phyloP scores from a whole-genome alignment of 306 rosid species.

The Medicago lupulina region DNA sequence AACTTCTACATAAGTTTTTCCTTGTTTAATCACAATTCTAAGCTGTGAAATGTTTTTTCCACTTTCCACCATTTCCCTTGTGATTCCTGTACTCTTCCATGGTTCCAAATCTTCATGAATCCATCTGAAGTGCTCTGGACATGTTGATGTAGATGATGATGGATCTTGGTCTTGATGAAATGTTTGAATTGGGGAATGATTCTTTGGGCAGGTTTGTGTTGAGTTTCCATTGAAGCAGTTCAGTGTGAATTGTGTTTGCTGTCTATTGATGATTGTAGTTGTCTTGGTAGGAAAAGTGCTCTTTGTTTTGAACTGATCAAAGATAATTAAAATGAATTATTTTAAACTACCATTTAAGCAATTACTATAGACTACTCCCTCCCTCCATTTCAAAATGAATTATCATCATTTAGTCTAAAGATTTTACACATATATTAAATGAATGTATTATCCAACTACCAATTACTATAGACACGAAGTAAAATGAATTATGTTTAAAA shows the following conservation, averaged over 20 bases:
- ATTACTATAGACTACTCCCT: too few species aligned
- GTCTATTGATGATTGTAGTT: background rate
- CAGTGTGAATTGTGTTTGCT: background rate
- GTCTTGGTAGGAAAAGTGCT: conserved; percentile 10
- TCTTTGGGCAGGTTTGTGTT: background rate
- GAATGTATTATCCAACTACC: background rate
- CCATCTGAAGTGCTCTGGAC: conserved; percentile 58
- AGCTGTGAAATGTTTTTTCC: conserved; percentile 43
- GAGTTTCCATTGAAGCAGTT: conserved; percentile 29
- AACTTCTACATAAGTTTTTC: conserved; percentile 47
- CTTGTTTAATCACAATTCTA: conserved; percentile 49
- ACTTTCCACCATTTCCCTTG: conserved; percentile 48
- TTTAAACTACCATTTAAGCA: too few species aligned
- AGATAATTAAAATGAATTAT: too few species aligned
- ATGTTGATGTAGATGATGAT: conserved; percentile 15
- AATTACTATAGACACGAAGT: too few species aligned
- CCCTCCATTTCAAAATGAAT: too few species aligned
- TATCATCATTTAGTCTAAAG: too few species aligned
- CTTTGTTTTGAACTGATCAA: conserved; percentile 36
- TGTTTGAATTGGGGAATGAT: background rate
- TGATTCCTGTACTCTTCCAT: conserved; percentile 56
- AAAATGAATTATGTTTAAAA: too few species aligned
- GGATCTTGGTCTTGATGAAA: background rate
- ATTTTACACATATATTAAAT: too few species aligned
- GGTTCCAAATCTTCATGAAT: conserved; percentile 61